Conservation (phyloP, 345 rosid species). For the Pelargonium nanum region DNA sequence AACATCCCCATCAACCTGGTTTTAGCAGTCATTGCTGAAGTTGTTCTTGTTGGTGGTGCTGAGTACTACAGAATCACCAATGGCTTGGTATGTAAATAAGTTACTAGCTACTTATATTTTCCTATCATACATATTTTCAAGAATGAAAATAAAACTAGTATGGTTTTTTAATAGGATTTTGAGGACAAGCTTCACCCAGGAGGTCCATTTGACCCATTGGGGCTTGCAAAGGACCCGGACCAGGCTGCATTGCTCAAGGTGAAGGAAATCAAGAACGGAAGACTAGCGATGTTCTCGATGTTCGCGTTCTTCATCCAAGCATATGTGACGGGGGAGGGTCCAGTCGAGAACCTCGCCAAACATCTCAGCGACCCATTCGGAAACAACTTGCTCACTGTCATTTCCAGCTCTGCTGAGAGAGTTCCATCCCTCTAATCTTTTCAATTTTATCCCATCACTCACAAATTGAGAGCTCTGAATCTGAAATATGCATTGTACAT, state of each 20-base stretch:
- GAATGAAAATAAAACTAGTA: background rate
- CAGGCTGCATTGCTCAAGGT: constrained; percentile 89
- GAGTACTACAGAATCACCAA: constrained; percentile 93
- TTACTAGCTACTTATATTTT: too few relatives aligned
- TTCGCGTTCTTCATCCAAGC: constrained; percentile 81
- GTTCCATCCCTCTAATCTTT: constrained; percentile 60
- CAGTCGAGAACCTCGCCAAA: constrained; percentile 81
- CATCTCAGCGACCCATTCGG: constrained; percentile 97
- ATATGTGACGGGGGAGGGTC: constrained; percentile 91
- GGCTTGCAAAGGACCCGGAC: constrained; percentile 86
- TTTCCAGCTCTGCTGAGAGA: constrained; percentile 67
- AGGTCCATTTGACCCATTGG: constrained; percentile 94
- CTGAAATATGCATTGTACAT: background rate
- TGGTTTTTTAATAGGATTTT: constrained; percentile 37
- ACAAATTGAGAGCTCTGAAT: constrained; percentile 16
- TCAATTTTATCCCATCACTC: constrained; percentile 9
- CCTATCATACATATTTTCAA: background rate
- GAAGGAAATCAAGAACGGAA: constrained; percentile 92
- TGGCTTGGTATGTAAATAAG: constrained; percentile 91
- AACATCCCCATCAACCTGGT: constrained; percentile 77
- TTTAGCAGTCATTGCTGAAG: constrained; percentile 71
- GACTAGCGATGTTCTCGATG: constrained; percentile 96
- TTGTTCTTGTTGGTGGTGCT: constrained; percentile 88
- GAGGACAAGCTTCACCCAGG: constrained; percentile 99
- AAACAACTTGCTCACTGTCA: constrained; percentile 94